These are phyloP conservation scores for Trichophyton rubrum DNA, from an alignment of 2,329 filamentous ascomycete species.

Conservation along the genomic window DNA sequence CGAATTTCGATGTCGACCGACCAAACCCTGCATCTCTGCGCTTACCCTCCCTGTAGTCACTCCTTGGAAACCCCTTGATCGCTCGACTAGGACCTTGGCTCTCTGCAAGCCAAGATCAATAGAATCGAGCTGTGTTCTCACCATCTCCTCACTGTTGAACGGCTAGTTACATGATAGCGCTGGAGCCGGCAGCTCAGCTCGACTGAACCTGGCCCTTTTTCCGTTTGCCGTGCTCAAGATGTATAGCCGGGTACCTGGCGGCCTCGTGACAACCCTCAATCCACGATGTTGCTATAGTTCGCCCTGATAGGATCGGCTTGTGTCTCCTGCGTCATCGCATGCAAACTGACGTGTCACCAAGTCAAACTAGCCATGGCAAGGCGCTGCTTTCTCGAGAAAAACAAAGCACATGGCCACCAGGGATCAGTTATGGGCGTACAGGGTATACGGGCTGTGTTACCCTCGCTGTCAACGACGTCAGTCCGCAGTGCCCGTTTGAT, in stretches of 20 bases:
- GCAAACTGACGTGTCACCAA: constrained; percentile 1
- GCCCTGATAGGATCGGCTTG: not conserved
- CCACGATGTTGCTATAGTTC: not conserved
- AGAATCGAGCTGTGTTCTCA: not conserved
- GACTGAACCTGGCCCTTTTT: no score
- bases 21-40: not conserved
- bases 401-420: constrained; percentile 3
- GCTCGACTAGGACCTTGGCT: not conserved
- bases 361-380: not conserved
- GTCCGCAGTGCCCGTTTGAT: no score
- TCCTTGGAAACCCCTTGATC: not conserved
- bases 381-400: not conserved
- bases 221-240: no score
- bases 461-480: no score
- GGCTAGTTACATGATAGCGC: not conserved
- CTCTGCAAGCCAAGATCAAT: constrained; percentile 2
- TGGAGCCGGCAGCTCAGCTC: no score
- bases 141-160: no score
- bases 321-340: not conserved
- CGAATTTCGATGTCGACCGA: no score
- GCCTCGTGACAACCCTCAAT: no score
- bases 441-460: not conserved
- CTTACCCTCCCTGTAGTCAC: not conserved
- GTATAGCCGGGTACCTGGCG: no score
- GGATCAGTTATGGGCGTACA: not conserved